Evolutionary conservation across 2,329 filamentous ascomycete genomes (phyloP), one percentile per base, ranked within the genome.

Genomic region (Sclerotinia minor): DNA sequence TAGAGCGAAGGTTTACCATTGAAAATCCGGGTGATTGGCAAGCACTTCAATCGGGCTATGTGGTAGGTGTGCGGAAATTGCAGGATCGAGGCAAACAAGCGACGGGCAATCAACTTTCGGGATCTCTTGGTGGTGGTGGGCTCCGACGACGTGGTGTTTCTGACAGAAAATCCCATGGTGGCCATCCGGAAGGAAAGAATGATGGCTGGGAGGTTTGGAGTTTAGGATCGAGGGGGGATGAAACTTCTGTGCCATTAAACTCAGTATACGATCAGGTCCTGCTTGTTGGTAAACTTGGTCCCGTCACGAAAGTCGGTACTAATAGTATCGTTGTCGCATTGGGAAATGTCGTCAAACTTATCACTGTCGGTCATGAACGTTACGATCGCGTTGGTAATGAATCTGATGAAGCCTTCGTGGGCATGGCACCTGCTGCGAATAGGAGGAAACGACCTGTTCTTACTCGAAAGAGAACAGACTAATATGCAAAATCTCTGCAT

Each of bases 341-440:
- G 69, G 91, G 90, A 17, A 91, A 92, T 72, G 82, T 86, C 1
- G 82, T 93, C 73, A 93, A 92, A 78, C 80, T 93, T 63, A 83
- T 93, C 67, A 86, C 85, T 2, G 80, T 89, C 7, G 89, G 89
- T 7, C 83, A 86, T 70, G 89, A 90, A 74, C 81, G 85, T 44
- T 90, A 89, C 72, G 86, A 88, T 64, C 71, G 67, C 15, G 50
- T 54, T 9, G 26, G 24, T 24, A 70, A 71, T 45, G 71, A 73
- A 19, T 68, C 61, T 41, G 72, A 75, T 60, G 71, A 76, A 67
- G 64, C 60, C 7, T 75, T 74, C 45, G 71, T 73, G 0, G 73
- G 74, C n/a, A 74, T 74, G 72, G 68, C 57, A 32, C 65, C 65
- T 26, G 65, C 38, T 38, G 35, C 65, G 21, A 67, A 35, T 54